A percentile compares a stretch with the other conserved stretches of the same genome.
phyloP scores from a whole-genome alignment of 257 asterid species.

The Cordia subcordata region DNA sequence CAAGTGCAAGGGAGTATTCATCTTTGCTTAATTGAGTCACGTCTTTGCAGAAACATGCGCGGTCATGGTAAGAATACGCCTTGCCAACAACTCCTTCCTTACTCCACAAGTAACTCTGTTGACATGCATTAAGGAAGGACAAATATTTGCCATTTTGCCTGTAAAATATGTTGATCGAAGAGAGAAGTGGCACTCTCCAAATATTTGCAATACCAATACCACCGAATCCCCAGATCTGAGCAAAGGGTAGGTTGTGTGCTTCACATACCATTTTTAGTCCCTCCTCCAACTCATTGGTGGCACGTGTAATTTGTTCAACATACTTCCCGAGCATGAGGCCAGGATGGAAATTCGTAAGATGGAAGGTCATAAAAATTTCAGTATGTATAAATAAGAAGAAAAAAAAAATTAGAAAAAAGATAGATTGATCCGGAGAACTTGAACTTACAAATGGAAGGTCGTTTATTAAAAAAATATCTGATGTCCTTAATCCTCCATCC shows the following conservation, averaged over 20 bases:
- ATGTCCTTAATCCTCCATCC: no score
- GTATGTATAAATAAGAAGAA: no score
- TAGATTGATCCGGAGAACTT: no score
- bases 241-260: not conserved
- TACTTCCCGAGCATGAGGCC: not conserved
- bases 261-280: not conserved
- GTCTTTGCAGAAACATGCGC: conserved; percentile 5
- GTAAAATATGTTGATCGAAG: not conserved
- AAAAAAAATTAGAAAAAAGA: no score
- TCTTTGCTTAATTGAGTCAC: not conserved
- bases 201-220: no score
- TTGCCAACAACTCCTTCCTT: conserved; percentile 8
- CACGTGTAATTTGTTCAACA: not conserved
- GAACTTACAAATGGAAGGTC: no score
- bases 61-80: not conserved
- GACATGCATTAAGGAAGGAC: not conserved
- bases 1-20: not conserved
- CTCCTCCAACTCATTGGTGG: not conserved
- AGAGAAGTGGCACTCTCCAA: no score
- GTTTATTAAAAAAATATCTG: no score
- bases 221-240: not conserved
- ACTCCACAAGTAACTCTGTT: not conserved
- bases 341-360: no score
- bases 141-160: not conserved
- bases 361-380: no score